A percentile compares a stretch with the other conserved stretches of the same genome.
Conservation (phyloP, 2,329 filamentous ascomycete species). For the Ascomycota sp. region DNA sequence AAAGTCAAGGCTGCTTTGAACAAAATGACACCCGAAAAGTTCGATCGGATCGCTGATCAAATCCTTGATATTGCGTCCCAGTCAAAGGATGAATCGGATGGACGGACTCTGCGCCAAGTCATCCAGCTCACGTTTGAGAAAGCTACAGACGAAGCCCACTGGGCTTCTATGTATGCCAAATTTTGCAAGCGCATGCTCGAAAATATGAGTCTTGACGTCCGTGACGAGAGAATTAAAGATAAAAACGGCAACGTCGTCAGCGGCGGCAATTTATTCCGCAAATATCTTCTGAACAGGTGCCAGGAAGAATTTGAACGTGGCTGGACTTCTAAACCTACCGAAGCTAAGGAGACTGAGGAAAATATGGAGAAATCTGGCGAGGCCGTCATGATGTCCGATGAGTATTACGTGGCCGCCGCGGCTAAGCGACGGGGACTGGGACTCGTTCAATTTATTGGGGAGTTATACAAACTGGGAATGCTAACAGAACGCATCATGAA, state of each 20-base stretch:
- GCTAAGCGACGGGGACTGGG: conserved; percentile 93
- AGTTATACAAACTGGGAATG: conserved; percentile 97
- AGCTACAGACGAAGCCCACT: conserved; percentile 93
- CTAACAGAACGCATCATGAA: conserved; percentile 99
- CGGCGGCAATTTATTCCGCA: conserved; percentile 88
- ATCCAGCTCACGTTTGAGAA: conserved; percentile 99
- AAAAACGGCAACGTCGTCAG: conserved; percentile 74
- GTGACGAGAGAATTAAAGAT: conserved; percentile 86
- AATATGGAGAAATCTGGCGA: conserved; percentile 37
- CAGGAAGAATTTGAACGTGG: conserved; percentile 98
- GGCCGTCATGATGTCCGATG: conserved; percentile 72
- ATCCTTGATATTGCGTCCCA: conserved; percentile 84
- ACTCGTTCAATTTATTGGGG: conserved; percentile 97
- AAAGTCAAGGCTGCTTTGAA: conserved; percentile 98
- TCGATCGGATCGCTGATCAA: conserved; percentile 84
- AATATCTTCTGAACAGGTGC: conserved; percentile 94
- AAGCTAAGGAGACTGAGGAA: conserved; percentile 43
- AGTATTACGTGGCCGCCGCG: conserved; percentile 85
- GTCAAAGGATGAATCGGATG: conserved; percentile 87
- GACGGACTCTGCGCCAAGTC: conserved; percentile 85
- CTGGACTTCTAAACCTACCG: conserved; percentile 77
- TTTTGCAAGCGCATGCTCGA: conserved; percentile 97
- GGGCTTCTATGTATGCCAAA: conserved; percentile 96
- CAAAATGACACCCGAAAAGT: conserved; percentile 99
- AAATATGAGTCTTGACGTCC: conserved; percentile 84